Conservation (phyloP, 2,329 filamentous ascomycete genomes). For the Colletotrichum limetticola region DNA sequence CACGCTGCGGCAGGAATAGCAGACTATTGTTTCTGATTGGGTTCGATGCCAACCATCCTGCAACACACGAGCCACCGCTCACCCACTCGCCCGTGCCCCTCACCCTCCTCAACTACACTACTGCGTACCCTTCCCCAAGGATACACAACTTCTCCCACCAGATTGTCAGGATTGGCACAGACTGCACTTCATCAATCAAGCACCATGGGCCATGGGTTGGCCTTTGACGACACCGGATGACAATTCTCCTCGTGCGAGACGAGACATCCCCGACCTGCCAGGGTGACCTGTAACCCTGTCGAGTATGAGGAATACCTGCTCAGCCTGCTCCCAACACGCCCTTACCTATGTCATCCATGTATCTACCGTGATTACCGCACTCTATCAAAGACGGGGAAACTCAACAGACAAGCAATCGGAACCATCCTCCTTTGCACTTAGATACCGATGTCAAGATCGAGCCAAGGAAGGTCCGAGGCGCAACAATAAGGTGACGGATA, state of each 20-base stretch:
- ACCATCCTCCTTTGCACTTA: not conserved
- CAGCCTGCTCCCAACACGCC: not conserved
- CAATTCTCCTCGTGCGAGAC: constrained; percentile 28
- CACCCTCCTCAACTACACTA: constrained; percentile 13
- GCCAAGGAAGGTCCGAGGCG: constrained; percentile 6
- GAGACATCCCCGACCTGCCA: constrained; percentile 10
- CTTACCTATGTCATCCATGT: not conserved
- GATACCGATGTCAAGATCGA: constrained; percentile 1
- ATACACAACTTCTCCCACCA: constrained; percentile 7
- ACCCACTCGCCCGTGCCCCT: constrained; percentile 5
- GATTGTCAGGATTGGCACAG: constrained; percentile 29
- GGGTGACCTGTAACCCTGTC: not conserved
- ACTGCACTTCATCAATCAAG: constrained; percentile 10
- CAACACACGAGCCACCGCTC: constrained; percentile 32
- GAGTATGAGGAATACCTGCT: not conserved
- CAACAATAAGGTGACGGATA: constrained; percentile 18
- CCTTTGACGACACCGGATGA: constrained; percentile 29
- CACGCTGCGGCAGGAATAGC: constrained; percentile 27
- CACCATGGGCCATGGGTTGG: constrained; percentile 22
- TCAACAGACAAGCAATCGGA: not conserved
- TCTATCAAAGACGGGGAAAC: constrained; percentile 25
- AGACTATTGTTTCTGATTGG: constrained; percentile 38
- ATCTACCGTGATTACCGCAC: constrained; percentile 17
- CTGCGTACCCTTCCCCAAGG: too few relatives aligned
- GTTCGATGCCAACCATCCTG: constrained; percentile 22